phyloP scores from a whole-genome alignment of 495 filamentous ascomycete genomes.

The Neurospora discreta region DNA sequence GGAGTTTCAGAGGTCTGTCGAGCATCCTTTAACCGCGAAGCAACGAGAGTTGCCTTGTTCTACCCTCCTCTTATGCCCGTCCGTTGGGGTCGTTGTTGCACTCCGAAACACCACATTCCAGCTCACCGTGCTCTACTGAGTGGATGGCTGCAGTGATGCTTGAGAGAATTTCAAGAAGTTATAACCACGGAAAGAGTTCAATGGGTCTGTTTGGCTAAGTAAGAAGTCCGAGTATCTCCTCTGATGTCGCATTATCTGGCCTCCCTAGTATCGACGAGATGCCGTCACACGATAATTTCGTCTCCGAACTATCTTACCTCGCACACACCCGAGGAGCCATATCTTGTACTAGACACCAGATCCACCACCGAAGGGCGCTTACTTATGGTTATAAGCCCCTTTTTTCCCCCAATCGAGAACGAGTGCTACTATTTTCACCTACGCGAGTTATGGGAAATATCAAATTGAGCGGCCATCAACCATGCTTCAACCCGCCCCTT shows the following conservation, averaged over 20 bases:
- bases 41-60: background rate
- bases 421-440: background rate
- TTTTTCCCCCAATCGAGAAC: background rate
- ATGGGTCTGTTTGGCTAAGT: background rate
- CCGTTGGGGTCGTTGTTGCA: background rate
- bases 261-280: too few species aligned
- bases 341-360: background rate
- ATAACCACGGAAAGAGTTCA: background rate
- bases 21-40: background rate
- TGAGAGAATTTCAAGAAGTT: background rate
- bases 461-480: too few species aligned
- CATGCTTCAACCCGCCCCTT: background rate
- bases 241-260: too few species aligned
- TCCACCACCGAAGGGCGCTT: background rate
- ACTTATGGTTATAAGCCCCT: background rate
- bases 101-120: background rate
- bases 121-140: background rate
- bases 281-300: background rate
- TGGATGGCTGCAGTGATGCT: background rate
- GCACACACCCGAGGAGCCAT: background rate
- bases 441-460: background rate
- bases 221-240: too few species aligned
- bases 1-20: constrained; percentile 4
- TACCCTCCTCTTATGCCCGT: background rate
- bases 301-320: background rate